These are phyloP conservation scores for Chytridium lagenaria DNA, from an alignment of 371 early-diverging fungal genomes.

Conservation along the genomic window DNA sequence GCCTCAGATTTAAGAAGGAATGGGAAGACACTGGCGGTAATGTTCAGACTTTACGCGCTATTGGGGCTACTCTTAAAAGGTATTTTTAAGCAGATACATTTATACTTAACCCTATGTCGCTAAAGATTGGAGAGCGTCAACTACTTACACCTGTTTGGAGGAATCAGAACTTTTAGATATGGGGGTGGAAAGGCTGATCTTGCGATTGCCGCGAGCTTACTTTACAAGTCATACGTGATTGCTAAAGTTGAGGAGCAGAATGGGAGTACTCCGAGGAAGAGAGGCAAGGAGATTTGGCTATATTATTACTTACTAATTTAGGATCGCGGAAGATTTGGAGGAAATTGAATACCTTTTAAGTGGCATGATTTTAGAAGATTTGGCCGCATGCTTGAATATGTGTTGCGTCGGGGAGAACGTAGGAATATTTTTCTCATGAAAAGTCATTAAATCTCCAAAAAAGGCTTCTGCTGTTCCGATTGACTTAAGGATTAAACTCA, in stretches of 20 bases:
- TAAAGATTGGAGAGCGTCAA: not conserved
- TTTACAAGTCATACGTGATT: constrained; percentile 15
- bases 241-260: constrained; percentile 26
- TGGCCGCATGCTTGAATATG: not conserved
- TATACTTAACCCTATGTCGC: not conserved
- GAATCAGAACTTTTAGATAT: not conserved
- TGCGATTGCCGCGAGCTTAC: not conserved
- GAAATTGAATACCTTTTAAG: constrained; percentile 14
- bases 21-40: not conserved
- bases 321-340: not conserved
- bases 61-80: constrained; percentile 1
- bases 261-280: constrained; percentile 43
- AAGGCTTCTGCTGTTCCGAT: not conserved
- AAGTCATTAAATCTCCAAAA: too few relatives aligned
- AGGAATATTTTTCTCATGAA: not conserved
- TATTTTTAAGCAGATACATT: not conserved
- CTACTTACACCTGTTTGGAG: not conserved
- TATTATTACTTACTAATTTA: not conserved
- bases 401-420: constrained; percentile 2
- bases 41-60: not conserved
- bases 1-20: not conserved
- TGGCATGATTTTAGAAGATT: not conserved
- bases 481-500: not conserved
- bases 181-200: not conserved
- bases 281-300: constrained; percentile 14